These are phyloP conservation scores for Erodium moschatum DNA, from an alignment of 441 rosid genomes.

Conservation along the genomic window DNA sequence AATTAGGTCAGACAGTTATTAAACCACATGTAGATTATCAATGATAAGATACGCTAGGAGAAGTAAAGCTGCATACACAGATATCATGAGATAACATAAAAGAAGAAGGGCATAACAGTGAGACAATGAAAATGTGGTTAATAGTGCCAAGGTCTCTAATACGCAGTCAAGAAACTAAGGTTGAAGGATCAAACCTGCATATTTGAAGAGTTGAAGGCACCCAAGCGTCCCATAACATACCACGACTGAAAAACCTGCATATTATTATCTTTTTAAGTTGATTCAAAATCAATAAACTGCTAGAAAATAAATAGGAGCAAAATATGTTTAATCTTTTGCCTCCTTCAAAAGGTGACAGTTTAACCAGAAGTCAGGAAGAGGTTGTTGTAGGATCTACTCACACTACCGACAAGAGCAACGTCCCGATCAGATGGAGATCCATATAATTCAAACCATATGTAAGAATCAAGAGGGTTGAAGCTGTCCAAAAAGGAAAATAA, in stretches of 20 bases:
- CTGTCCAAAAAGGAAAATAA: constrained; percentile 31
- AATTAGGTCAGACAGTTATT: background rate
- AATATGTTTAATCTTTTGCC: constrained; percentile 10
- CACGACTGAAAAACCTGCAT: constrained; percentile 80
- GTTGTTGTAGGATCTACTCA: constrained; percentile 28
- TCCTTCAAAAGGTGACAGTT: constrained; percentile 1
- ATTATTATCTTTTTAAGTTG: background rate
- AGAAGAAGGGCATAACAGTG: constrained; percentile 5
- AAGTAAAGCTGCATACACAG: background rate
- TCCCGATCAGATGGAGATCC: constrained; percentile 81
- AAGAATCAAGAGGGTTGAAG: constrained; percentile 73
- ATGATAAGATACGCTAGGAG: background rate
- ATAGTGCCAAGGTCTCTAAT: background rate
- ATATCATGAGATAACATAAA: constrained; percentile 1
- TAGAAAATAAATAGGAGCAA: constrained; percentile 4
- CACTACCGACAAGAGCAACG: constrained; percentile 71
- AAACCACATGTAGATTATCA: background rate
- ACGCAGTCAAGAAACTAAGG: background rate
- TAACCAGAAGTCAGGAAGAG: constrained; percentile 12
- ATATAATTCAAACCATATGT: constrained; percentile 77
- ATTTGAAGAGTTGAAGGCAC: constrained; percentile 85
- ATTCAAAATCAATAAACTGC: background rate
- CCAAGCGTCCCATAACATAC: constrained; percentile 93
- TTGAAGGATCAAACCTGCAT: constrained; percentile 51
- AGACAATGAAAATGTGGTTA: background rate